Conservation (phyloP, 2,329 filamentous ascomycete genomes). For the Pseudodiploospora longispora region DNA sequence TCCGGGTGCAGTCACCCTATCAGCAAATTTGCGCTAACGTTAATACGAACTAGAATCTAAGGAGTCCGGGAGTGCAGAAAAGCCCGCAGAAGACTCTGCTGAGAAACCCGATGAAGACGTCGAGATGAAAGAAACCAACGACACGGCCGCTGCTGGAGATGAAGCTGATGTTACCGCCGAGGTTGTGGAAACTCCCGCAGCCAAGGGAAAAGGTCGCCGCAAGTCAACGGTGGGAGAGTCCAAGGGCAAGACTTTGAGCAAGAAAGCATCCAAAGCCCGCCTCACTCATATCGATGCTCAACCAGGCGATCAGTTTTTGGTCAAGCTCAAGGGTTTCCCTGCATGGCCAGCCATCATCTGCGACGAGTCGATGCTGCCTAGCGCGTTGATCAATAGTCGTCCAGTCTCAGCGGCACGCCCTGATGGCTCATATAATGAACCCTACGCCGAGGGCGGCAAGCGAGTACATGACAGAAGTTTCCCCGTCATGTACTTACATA, state of each 20-base stretch:
- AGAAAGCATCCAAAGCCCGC: conserved; percentile 71
- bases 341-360: conserved; percentile 92
- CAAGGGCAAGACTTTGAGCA: conserved; percentile 74
- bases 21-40: conserved; percentile 19
- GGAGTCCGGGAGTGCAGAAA: conserved; percentile 20
- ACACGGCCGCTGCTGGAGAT: conserved; percentile 19
- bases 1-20: not conserved
- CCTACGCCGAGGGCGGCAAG: conserved; percentile 82
- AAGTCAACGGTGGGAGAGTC: conserved; percentile 64
- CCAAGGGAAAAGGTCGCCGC: conserved; percentile 48
- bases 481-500: conserved; percentile 88
- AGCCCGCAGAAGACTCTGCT: conserved; percentile 20
- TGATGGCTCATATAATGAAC: conserved; percentile 81
- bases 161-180: conserved; percentile 18
- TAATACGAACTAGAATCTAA: conserved; percentile 18
- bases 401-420: conserved; percentile 75
- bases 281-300: conserved; percentile 69
- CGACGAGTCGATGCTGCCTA: conserved; percentile 88
- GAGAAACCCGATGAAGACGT: conserved; percentile 33
- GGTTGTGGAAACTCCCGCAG: conserved; percentile 19
- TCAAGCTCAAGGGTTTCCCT: conserved; percentile 89
- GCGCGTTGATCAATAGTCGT: conserved; percentile 64
- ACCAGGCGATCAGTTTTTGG: conserved; percentile 86
- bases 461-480: conserved; percentile 78
- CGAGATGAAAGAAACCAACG: conserved; percentile 43